Percentiles rank a stretch among this genome's conserved stretches.
Evolutionary conservation across 306 rosid genomes (phyloP).

Genomic region (Pyrus bretschneideri): DNA sequence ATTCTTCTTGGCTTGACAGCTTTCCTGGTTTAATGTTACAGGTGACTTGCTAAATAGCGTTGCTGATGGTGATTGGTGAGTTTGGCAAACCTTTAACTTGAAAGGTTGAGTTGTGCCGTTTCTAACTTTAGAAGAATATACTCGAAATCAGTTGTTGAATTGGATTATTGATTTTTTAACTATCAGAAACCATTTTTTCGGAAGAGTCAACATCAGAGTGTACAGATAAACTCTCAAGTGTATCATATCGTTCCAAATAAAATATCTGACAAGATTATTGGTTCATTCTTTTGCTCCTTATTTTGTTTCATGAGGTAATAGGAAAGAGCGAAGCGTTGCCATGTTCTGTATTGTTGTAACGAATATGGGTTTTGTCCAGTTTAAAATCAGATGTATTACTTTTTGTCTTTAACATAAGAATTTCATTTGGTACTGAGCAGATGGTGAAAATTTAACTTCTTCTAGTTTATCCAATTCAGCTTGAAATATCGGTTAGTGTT

Average conservation of each 20-base stretch:
- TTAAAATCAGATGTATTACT: background rate
- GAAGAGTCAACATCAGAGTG: constrained; percentile 25
- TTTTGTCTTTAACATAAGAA: constrained; percentile 14
- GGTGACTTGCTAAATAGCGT: constrained; percentile 23
- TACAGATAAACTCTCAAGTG: constrained; percentile 27
- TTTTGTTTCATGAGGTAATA: too few species aligned
- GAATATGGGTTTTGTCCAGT: background rate
- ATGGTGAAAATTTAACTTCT: background rate
- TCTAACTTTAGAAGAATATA: constrained; percentile 20
- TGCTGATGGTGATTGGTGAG: constrained; percentile 24
- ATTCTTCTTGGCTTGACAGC: background rate
- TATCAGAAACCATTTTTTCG: constrained; percentile 11
- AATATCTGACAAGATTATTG: constrained; percentile 23
- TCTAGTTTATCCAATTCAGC: background rate
- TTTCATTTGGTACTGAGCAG: background rate
- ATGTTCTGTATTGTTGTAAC: background rate
- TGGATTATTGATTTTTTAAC: constrained; percentile 12
- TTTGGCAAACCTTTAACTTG: constrained; percentile 16
- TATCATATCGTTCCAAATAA: constrained; percentile 26
- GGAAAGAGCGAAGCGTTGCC: too few species aligned
- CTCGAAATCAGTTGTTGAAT: constrained; percentile 22
- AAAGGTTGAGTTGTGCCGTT: constrained; percentile 12
- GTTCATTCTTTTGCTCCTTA: constrained; percentile 32
- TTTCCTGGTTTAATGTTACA: background rate
- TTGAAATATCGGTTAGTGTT: background rate